A percentile compares a stretch with the other conserved stretches of the same genome.
Conservation (phyloP, 768 basidiomycete species). For the Russula abietina region DNA sequence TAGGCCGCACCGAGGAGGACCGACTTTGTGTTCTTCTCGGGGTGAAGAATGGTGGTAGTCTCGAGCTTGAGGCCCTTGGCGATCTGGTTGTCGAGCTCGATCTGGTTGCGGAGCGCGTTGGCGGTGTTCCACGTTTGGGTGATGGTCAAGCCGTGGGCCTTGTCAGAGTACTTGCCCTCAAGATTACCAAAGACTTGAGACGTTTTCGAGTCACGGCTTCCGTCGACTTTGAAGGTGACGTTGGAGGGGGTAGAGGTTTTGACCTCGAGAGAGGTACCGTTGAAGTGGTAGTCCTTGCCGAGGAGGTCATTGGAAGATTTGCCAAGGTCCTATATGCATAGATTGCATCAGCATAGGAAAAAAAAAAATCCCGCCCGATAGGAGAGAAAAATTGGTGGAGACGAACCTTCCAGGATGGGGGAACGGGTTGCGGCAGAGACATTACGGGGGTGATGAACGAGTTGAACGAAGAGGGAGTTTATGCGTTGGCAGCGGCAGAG, state of each 20-base stretch:
- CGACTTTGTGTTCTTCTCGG: slow-evolving; percentile 81
- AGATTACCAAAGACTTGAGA: slow-evolving; percentile 78
- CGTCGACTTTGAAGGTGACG: slow-evolving; percentile 91
- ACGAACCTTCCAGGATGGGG: slow-evolving; percentile 91
- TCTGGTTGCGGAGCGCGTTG: slow-evolving; percentile 84
- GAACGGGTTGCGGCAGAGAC: slow-evolving; percentile 93
- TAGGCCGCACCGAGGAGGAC: slow-evolving; percentile 80
- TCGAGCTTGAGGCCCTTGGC: slow-evolving; percentile 98
- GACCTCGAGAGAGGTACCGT: slow-evolving; percentile 66
- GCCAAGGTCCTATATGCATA: slow-evolving; percentile 67
- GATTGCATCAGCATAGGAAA: not conserved
- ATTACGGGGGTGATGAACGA: slow-evolving; percentile 36
- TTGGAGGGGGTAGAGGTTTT: slow-evolving; percentile 86
- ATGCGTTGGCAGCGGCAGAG: slow-evolving; percentile 28
- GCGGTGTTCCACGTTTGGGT: slow-evolving; percentile 94
- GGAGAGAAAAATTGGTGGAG: not conserved
- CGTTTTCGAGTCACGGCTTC: slow-evolving; percentile 70
- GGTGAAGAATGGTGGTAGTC: slow-evolving; percentile 71
- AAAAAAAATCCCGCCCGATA: not conserved
- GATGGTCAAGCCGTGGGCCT: slow-evolving; percentile 87
- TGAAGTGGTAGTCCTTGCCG: slow-evolving; percentile 85
- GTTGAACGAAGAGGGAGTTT: not conserved
- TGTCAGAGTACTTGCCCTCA: slow-evolving; percentile 91
- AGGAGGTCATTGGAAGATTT: slow-evolving; percentile 96
- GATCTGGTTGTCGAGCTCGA: slow-evolving; percentile 96